These are phyloP conservation scores for Isabelozyma heimii DNA, from an alignment of 805 yeast genomes.

Conservation along the genomic window DNA sequence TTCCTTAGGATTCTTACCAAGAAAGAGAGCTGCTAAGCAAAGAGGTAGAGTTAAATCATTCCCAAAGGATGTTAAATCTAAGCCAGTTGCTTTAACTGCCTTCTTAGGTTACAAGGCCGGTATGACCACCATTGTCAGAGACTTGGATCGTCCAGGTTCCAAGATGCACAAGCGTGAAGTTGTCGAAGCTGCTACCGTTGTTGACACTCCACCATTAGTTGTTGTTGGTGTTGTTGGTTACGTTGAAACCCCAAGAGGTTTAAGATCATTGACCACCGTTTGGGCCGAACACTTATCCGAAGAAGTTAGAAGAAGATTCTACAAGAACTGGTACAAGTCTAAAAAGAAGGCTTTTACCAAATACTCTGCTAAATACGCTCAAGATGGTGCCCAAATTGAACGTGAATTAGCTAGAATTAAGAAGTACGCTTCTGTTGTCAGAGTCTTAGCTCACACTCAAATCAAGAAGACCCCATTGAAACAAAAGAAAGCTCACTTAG, in stretches of 20 bases:
- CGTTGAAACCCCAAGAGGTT: conserved; percentile 99
- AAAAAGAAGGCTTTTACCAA: conserved; percentile 99
- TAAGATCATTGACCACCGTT: conserved; percentile 98
- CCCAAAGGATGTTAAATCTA: conserved; percentile 97
- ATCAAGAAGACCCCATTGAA: conserved; percentile 97
- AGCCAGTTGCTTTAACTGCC: conserved; percentile 98
- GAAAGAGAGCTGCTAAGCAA: conserved; percentile 98
- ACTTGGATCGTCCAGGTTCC: conserved; percentile 99
- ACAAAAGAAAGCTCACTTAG: conserved; percentile 99
- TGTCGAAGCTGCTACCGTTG: conserved; percentile 99
- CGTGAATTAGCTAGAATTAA: conserved; percentile 97
- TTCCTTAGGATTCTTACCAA: conserved; percentile 99
- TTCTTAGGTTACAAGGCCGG: conserved; percentile 99
- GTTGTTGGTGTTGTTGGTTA: conserved; percentile 99
- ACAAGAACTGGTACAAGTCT: conserved; percentile 99
- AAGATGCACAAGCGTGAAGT: conserved; percentile 99
- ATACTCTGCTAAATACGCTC: conserved; percentile 97
- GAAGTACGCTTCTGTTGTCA: conserved; percentile 97
- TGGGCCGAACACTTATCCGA: conserved; percentile 99
- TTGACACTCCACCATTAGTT: conserved; percentile 98
- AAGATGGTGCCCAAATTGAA: conserved; percentile 82
- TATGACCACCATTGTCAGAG: conserved; percentile 99
- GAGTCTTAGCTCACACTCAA: conserved; percentile 99
- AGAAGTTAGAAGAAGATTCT: conserved; percentile 99
- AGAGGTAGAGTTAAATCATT: conserved; percentile 99